A percentile compares a stretch with the other conserved stretches of the same genome.
These are phyloP conservation scores for Penicillium sp. DNA, from an alignment of 2,329 filamentous ascomycete species.

Conservation along the genomic window DNA sequence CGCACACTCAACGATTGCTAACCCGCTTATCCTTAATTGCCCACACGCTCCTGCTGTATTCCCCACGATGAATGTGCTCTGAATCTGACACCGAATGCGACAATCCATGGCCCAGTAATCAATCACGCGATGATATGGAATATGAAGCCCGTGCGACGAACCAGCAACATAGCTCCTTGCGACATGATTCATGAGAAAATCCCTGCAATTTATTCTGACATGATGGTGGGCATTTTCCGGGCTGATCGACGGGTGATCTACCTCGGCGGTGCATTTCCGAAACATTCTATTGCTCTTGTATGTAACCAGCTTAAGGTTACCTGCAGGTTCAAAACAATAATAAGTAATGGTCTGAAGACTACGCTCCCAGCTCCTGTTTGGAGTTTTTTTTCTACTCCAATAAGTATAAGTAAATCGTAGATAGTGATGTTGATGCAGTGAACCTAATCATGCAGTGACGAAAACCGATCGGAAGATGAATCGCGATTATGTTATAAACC, in stretches of 20 bases:
- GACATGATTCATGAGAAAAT: conserved; percentile 4
- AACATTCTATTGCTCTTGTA: conserved; percentile 3
- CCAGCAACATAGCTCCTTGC: conserved; percentile 5
- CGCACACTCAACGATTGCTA: not conserved
- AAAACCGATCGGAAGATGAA: not conserved
- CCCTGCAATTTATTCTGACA: not conserved
- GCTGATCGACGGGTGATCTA: conserved; percentile 18
- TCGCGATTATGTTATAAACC: not conserved
- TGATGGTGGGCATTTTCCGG: conserved; percentile 4
- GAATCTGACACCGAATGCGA: conserved; percentile 14
- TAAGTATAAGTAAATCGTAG: not conserved
- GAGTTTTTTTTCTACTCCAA: not conserved
- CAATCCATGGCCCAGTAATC: not conserved
- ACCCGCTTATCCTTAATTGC: not conserved
- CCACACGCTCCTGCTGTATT: not conserved
- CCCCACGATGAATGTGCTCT: not conserved
- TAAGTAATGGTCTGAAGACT: not conserved
- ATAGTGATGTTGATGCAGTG: not conserved
- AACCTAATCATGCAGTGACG: not conserved
- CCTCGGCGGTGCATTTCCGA: conserved; percentile 10
- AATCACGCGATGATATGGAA: not conserved
- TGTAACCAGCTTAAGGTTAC: not conserved
- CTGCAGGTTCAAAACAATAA: not conserved
- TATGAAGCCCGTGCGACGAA: conserved; percentile 10
- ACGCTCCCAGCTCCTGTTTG: not conserved